Conservation (phyloP, 768 basidiomycete species). For the Leccinum sublutescens region DNA sequence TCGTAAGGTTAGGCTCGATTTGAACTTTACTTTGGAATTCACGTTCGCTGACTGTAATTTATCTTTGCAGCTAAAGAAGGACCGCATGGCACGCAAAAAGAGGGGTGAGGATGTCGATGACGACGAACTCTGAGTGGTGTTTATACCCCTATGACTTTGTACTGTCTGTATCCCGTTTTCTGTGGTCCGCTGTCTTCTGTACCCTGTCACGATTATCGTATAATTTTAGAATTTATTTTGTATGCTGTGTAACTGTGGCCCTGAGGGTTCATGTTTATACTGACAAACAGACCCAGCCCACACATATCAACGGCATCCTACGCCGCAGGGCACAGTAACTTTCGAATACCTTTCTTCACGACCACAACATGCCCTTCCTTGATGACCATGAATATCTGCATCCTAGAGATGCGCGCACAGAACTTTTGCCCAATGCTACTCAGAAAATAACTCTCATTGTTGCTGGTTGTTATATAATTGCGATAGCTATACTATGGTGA, state of each 20-base stretch:
- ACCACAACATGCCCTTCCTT: conserved; percentile 32
- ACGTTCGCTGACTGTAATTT: conserved; percentile 12
- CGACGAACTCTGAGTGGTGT: conserved; percentile 44
- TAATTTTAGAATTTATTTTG: conserved; percentile 11
- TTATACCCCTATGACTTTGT: conserved; percentile 9
- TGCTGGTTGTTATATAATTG: conserved; percentile 70
- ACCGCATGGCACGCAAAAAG: conserved; percentile 88
- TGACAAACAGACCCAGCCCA: background rate
- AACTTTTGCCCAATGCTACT: conserved; percentile 65
- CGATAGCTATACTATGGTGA: conserved; percentile 79
- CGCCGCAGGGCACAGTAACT: conserved; percentile 10
- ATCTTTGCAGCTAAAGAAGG: conserved; percentile 75
- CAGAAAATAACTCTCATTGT: conserved; percentile 78
- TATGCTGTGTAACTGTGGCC: background rate
- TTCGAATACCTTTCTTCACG: conserved; percentile 10
- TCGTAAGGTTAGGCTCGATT: conserved; percentile 57
- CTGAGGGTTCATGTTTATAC: too few species aligned
- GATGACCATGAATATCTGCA: conserved; percentile 21
- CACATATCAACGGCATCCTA: background rate
- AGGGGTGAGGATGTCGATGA: conserved; percentile 76
- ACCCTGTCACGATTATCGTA: conserved; percentile 20
- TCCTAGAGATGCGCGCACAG: conserved; percentile 26
- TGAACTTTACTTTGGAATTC: background rate
- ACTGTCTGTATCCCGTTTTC: conserved; percentile 18
- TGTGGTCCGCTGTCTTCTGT: conserved; percentile 20